Percentiles rank a stretch among this genome's conserved stretches.
Evolutionary conservation across 2,329 filamentous ascomycete species (phyloP).

Genomic region (Aspergillus terreus): DNA sequence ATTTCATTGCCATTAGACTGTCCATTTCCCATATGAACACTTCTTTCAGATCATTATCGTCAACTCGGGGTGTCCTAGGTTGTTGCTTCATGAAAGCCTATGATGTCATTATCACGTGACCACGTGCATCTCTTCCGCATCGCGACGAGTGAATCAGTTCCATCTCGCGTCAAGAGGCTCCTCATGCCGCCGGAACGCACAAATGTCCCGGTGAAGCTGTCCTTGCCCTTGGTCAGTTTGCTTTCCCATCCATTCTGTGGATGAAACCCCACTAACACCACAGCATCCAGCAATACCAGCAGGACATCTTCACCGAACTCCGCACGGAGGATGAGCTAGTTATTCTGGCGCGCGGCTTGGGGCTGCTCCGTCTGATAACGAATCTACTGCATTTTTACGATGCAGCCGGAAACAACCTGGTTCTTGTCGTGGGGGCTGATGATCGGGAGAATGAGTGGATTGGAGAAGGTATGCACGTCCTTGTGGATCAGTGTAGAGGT

Average conservation of each 20-base stretch:
- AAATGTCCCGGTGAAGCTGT: conserved; percentile 57
- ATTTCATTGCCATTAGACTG: too few species aligned
- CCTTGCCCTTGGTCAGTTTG: conserved; percentile 53
- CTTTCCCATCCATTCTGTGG: not conserved
- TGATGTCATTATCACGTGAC: conserved; percentile 22
- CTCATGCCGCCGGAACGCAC: conserved; percentile 42
- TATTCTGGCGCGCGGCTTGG: conserved; percentile 84
- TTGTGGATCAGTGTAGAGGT: not conserved
- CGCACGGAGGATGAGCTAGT: conserved; percentile 90
- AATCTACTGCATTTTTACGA: conserved; percentile 97
- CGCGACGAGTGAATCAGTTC: conserved; percentile 9
- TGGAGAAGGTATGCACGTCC: conserved; percentile 59
- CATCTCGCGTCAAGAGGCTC: conserved; percentile 24
- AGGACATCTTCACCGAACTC: conserved; percentile 88
- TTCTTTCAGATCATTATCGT: too few species aligned
- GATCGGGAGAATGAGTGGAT: conserved; percentile 96
- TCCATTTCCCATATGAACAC: too few species aligned
- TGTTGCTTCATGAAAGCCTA: too few species aligned
- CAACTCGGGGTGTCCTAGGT: too few species aligned
- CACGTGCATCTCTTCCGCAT: conserved; percentile 11
- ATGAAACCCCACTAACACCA: conserved; percentile 11
- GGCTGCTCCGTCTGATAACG: conserved; percentile 86
- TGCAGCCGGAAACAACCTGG: conserved; percentile 87
- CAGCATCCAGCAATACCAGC: conserved; percentile 69
- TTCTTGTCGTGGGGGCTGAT: conserved; percentile 83